Evolutionary conservation across 352 stramenopile species (phyloP), one percentile per base, ranked within the genome.

Genomic region (Phytopythium kandeliae): DNA sequence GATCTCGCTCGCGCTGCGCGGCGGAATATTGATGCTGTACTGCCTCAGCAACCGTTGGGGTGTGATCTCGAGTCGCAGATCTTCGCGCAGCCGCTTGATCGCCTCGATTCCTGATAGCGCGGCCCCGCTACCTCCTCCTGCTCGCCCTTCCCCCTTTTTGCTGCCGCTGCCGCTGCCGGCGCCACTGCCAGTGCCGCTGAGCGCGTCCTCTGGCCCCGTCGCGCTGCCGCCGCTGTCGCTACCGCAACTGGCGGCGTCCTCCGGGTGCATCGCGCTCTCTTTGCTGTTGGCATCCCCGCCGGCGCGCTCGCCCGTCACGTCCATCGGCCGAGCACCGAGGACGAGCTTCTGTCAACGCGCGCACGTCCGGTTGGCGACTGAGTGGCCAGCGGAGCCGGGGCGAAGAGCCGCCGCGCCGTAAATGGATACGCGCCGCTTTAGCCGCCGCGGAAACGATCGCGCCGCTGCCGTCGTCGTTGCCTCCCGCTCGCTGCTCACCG

Each of bases 1-100:
- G 24, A 45, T 33, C n/a, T 51, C 51, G n/a, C 43, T 52, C 17
- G 41, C 50, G 38, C 63, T 65, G 31, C 59, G 67, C 1, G 76
- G 72, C 3, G 67, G 64, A n/a, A 91, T 80, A 36, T 82, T 91
- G 49, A 93, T 60, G 38, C 79, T 93, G 54, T 85, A 89, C 55
- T 92, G 82, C 3, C 82, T 74, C 55, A 86, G 58, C 22, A 92
- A 54, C 19, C 80, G 78, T 40, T 81, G 71, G 9, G 82, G 77
- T 25, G 69, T 65, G 42, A 90, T 85, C 57, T 90, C 79, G 17
- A 86, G 66, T 31, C 67, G 62, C 22, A 90, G 63, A 51, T 88
- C 79, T 48, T 86, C 79, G 54, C 73, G 75, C 4, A 90, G 59
- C 36, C 74, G 55, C 51, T 85, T 67, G 48, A 81, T 69, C 2